phyloP scores from a whole-genome alignment of 371 early-diverging fungal genomes.

The Mortierella sp. region DNA sequence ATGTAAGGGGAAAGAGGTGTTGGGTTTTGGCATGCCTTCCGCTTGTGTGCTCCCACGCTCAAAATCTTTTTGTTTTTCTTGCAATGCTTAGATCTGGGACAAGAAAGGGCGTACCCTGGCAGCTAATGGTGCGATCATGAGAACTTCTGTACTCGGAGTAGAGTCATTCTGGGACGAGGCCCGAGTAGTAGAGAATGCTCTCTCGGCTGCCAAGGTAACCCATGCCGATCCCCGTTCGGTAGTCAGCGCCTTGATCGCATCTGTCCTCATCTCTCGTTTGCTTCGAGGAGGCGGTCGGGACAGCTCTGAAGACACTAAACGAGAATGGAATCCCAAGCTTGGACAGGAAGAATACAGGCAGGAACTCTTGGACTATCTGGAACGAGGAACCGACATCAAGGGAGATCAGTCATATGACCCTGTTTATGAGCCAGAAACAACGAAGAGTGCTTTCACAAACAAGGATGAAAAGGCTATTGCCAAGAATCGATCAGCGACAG shows the following conservation, averaged over 20 bases:
- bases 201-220: slow-evolving; percentile 68
- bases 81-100: slow-evolving; percentile 43
- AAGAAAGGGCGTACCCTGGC: slow-evolving; percentile 52
- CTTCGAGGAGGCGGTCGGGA: slow-evolving; percentile 49
- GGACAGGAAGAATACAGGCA: slow-evolving; percentile 14
- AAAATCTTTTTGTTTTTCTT: not conserved
- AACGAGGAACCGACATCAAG: slow-evolving; percentile 29
- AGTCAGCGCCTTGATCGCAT: slow-evolving; percentile 66
- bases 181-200: slow-evolving; percentile 65
- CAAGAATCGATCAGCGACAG: not conserved
- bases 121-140: slow-evolving; percentile 73
- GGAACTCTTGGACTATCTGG: slow-evolving; percentile 37
- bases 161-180: slow-evolving; percentile 74
- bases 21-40: not conserved
- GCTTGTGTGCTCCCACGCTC: too few relatives aligned
- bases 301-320: slow-evolving; percentile 28
- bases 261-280: slow-evolving; percentile 68
- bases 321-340: slow-evolving; percentile 51
- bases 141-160: slow-evolving; percentile 66
- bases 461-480: slow-evolving; percentile 22
- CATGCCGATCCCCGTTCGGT: slow-evolving; percentile 78
- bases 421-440: slow-evolving; percentile 25
- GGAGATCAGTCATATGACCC: slow-evolving; percentile 26
- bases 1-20: slow-evolving; percentile 25
- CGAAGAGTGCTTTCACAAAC: slow-evolving; percentile 8